Percentiles rank a stretch among this genome's conserved stretches.
Evolutionary conservation across 768 basidiomycete genomes (phyloP).

Genomic region (Serpula lacrymans): DNA sequence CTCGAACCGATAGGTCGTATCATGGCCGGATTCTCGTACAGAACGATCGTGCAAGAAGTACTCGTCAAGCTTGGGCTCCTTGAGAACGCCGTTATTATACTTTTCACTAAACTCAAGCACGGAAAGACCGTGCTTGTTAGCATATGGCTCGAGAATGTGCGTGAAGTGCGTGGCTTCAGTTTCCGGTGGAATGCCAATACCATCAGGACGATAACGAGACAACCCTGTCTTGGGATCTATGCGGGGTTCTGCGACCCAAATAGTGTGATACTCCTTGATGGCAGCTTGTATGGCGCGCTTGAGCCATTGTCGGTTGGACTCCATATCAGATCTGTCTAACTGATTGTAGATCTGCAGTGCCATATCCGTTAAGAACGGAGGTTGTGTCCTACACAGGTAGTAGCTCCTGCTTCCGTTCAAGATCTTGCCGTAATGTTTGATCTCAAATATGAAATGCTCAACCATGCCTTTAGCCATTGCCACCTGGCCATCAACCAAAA

Average conservation of each 20-base stretch:
- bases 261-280: slow-evolving; percentile 97
- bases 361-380: slow-evolving; percentile 98
- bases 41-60: slow-evolving; percentile 97
- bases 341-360: slow-evolving; percentile 97
- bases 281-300: slow-evolving; percentile 96
- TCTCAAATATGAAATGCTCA: slow-evolving; percentile 99
- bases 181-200: slow-evolving; percentile 95
- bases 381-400: slow-evolving; percentile 95
- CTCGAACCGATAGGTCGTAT: slow-evolving; percentile 96
- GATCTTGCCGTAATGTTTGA: slow-evolving; percentile 96
- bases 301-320: slow-evolving; percentile 82
- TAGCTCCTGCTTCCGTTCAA: slow-evolving; percentile 93
- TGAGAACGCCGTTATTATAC: slow-evolving; percentile 82
- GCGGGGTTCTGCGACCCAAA: slow-evolving; percentile 94
- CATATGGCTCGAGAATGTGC: slow-evolving; percentile 94
- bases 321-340: slow-evolving; percentile 79
- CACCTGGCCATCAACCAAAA: slow-evolving; percentile 92
- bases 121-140: slow-evolving; percentile 86
- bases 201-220: slow-evolving; percentile 91
- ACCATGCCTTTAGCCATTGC: slow-evolving; percentile 97
- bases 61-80: slow-evolving; percentile 89
- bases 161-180: slow-evolving; percentile 99
- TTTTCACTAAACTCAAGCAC: slow-evolving; percentile 96
- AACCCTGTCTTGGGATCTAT: slow-evolving; percentile 94
- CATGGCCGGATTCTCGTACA: slow-evolving; percentile 95